Evolutionary conservation across 495 filamentous ascomycete species (phyloP), one percentile per base, ranked within the genome.

Genomic region (Talaromyces adpressus): DNA sequence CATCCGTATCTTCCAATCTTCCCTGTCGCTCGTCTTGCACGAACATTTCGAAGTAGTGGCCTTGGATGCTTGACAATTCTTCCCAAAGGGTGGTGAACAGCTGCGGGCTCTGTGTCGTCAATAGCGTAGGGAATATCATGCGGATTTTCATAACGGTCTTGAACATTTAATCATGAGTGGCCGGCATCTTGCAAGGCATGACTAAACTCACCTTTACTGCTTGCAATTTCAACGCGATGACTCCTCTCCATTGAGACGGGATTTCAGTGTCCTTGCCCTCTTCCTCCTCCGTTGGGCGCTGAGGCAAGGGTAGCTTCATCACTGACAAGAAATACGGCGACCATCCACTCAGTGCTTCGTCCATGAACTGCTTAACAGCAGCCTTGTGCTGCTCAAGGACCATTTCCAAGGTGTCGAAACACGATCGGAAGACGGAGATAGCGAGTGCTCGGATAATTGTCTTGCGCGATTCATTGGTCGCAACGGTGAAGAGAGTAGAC

Each of bases 351-450:
- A 97, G 80, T 1, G 90, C 84, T 70, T 93, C 88, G 68, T 96
- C 91, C 62, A 93, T 92, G 70, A 98, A 98, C 1, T 81, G 81
- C 71, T 90, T 92, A 58, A 98, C 91, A 30, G 88, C 89, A 47
- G 77, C 82, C 69, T 90, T 89, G 73, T 97, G 90, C 63, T 92
- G 90, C 64, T 96, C 92, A 77, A 95, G 87, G 63, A 98, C 89
- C 81, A 96, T 93, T 73, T 97, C 92, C 79, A 98, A 84, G 59
- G 91, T 92, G 73, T 98, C 92, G 70, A 98, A 93, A 73, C 90
- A 96, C 25, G 87, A 85, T 22, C 90, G 84, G 79, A 98, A 97
- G 45, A 97, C 90, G 22, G 88, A 87, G 11, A 97, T 86, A 18
- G 95, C 90, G 67, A 98, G 76, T 45, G 91, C 90, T 29, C 94